Conservation (phyloP, 306 rosid species). For the Senna tora region DNA sequence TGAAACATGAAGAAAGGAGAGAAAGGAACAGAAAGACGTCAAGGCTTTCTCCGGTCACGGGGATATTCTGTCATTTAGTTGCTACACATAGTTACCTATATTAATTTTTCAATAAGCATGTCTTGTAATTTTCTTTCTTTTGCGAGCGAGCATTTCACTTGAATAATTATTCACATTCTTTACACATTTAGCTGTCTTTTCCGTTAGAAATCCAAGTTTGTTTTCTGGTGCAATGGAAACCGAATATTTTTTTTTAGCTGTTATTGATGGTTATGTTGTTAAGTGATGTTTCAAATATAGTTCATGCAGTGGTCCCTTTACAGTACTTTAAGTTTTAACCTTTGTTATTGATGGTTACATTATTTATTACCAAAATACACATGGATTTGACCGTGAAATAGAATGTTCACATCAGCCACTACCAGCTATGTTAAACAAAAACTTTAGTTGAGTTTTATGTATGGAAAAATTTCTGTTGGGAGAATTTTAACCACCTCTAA, state of each 20-base stretch:
- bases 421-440: no score
- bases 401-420: not conserved
- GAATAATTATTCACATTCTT: not conserved
- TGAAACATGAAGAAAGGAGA: constrained; percentile 16
- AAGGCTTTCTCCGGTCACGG: constrained; percentile 1
- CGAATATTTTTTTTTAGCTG: not conserved
- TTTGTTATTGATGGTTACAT: no score
- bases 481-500: no score
- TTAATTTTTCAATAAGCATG: constrained; percentile 21
- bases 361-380: not conserved
- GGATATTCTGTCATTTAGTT: constrained; percentile 23
- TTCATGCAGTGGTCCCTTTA: not conserved
- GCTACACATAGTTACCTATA: constrained; percentile 11
- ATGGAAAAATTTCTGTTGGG: no score
- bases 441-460: no score
- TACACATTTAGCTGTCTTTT: not conserved
- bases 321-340: no score
- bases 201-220: not conserved
- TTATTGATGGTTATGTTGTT: not conserved
- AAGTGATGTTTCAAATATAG: not conserved
- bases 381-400: not conserved
- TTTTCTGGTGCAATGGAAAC: not conserved
- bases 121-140: constrained; percentile 28
- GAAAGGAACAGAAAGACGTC: not conserved
- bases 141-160: constrained; percentile 13